Percentiles rank a stretch among this genome's conserved stretches.
phyloP scores from a whole-genome alignment of 106 monocot species.

The Allium sativum region DNA sequence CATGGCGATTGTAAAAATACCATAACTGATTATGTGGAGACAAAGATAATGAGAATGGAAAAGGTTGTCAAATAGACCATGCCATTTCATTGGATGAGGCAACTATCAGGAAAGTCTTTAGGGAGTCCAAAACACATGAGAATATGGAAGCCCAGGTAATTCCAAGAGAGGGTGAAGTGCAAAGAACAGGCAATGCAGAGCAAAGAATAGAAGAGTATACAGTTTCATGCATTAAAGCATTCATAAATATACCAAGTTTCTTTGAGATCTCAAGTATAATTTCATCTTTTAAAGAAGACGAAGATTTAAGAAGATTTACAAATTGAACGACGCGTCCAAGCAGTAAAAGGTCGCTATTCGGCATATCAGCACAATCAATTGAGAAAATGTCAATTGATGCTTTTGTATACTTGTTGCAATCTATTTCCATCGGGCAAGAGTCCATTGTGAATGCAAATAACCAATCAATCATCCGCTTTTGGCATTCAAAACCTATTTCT shows the following conservation, averaged over 20 bases:
- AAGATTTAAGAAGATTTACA: slow-evolving; percentile 60
- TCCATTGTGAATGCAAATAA: slow-evolving; percentile 37
- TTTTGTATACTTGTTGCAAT: slow-evolving; percentile 10
- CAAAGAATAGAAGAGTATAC: slow-evolving; percentile 54
- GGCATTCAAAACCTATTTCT: slow-evolving; percentile 29
- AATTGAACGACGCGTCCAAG: slow-evolving; percentile 52
- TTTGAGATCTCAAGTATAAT: slow-evolving; percentile 39
- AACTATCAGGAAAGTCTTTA: slow-evolving; percentile 70
- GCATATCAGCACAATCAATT: slow-evolving; percentile 18
- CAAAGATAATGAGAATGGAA: slow-evolving; percentile 79
- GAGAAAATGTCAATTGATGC: slow-evolving; percentile 20
- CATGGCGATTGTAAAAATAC: slow-evolving; percentile 64
- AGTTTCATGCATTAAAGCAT: slow-evolving; percentile 34
- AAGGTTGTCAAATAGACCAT: slow-evolving; percentile 55
- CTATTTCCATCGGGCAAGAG: slow-evolving; percentile 6
- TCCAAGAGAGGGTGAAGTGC: slow-evolving; percentile 17
- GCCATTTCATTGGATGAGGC: slow-evolving; percentile 33
- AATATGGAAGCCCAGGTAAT: slow-evolving; percentile 51
- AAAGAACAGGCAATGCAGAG: slow-evolving; percentile 41
- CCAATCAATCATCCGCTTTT: slow-evolving; percentile 43
- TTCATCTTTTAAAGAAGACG: slow-evolving; percentile 53
- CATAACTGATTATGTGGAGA: slow-evolving; percentile 53
- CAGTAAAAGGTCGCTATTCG: slow-evolving; percentile 16
- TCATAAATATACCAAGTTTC: slow-evolving; percentile 53
- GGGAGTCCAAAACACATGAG: slow-evolving; percentile 34